Percentiles rank a stretch among this genome's conserved stretches.
Conservation (phyloP, 306 rosid species). For the Cyamopsis tetragonoloba region DNA sequence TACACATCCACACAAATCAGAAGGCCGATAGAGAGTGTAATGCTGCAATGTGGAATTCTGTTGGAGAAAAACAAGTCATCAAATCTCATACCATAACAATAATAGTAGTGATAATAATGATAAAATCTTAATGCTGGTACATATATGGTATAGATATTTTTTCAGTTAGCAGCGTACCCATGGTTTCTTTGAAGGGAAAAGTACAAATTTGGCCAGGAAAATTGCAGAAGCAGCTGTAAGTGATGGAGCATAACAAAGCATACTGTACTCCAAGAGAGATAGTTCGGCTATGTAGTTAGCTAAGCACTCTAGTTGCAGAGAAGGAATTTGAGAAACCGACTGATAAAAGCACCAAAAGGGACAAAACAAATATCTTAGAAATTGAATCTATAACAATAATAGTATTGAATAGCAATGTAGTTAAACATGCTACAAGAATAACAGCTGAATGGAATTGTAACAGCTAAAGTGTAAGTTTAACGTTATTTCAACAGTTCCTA, state of each 20-base stretch:
- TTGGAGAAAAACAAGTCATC: neutral
- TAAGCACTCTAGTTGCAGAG: constrained; percentile 85
- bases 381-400: neutral
- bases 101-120: too few relatives aligned
- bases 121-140: too few relatives aligned
- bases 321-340: constrained; percentile 37
- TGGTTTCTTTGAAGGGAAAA: constrained; percentile 66
- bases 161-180: constrained; percentile 55
- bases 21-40: constrained; percentile 59
- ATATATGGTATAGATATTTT: neutral
- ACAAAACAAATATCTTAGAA: neutral
- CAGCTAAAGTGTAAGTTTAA: neutral
- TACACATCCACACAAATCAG: constrained; percentile 67
- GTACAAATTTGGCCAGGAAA: constrained; percentile 72
- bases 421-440: neutral
- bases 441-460: neutral
- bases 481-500: neutral
- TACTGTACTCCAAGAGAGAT: constrained; percentile 80
- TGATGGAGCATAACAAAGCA: constrained; percentile 85
- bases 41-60: constrained; percentile 66
- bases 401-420: neutral
- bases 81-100: neutral
- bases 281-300: constrained; percentile 80
- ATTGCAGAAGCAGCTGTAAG: constrained; percentile 81
- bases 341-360: neutral